Percentiles rank a stretch among this genome's conserved stretches.
These are phyloP conservation scores for Carex parvula DNA, from an alignment of 176 grass and related monocot species.

Conservation along the genomic window DNA sequence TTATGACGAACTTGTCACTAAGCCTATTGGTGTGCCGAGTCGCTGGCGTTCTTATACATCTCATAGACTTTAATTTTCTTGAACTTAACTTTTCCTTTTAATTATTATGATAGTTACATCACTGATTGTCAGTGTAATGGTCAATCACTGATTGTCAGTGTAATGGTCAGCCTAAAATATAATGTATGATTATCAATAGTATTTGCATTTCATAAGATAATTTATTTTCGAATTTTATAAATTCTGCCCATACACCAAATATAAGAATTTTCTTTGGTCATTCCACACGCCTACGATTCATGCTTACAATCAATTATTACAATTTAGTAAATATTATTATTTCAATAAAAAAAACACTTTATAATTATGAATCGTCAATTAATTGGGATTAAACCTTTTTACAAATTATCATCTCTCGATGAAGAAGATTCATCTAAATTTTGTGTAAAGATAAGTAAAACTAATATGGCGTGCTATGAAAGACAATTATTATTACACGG, in stretches of 20 bases:
- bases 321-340: neutral
- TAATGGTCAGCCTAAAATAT: neutral
- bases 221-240: neutral
- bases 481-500: neutral
- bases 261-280: neutral
- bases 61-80: no score
- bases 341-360: neutral
- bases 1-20: no score
- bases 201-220: neutral
- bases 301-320: neutral
- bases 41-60: no score
- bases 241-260: neutral
- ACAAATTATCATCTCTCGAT: neutral
- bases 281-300: neutral
- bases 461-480: neutral
- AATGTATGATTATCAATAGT: neutral
- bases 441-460: neutral
- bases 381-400: neutral
- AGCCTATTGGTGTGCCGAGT: no score
- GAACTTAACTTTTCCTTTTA: neutral
- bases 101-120: neutral
- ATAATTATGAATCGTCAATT: neutral
- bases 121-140: neutral
- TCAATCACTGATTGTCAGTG: no score
- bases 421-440: neutral